These are phyloP conservation scores for Aureobasidium sp. DNA, from an alignment of 2,329 filamentous ascomycete species.

Conservation along the genomic window DNA sequence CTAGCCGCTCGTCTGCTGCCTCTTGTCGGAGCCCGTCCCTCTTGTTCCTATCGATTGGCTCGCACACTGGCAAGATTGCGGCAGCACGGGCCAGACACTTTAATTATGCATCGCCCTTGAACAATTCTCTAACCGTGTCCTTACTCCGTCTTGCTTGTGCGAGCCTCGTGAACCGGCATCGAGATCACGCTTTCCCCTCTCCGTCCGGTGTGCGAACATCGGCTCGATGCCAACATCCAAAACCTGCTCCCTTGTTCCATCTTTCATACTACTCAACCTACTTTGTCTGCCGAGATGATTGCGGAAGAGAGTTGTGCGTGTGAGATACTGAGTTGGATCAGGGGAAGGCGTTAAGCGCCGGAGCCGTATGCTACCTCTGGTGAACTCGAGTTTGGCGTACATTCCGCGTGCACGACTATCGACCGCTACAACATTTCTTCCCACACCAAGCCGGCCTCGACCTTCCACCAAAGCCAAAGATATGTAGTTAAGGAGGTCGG, in stretches of 20 bases:
- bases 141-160: constrained; percentile 13
- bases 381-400: constrained; percentile 16
- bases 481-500: constrained; percentile 16
- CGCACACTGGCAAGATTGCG: constrained; percentile 2
- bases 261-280: neutral
- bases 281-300: neutral
- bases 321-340: constrained; percentile 2
- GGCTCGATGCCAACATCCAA: constrained; percentile 5
- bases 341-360: constrained; percentile 5
- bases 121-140: constrained; percentile 5
- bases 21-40: constrained; percentile 1
- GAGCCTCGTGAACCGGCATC: constrained; percentile 14
- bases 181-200: neutral
- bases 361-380: constrained; percentile 8
- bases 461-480: neutral
- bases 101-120: constrained; percentile 14
- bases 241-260: constrained; percentile 9
- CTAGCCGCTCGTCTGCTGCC: constrained; percentile 3
- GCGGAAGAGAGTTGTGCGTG: neutral
- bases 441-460: constrained; percentile 7
- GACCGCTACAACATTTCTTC: constrained; percentile 17
- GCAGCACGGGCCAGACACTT: constrained; percentile 10
- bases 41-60: constrained; percentile 15
- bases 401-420: constrained; percentile 16
- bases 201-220: neutral